Conservation (phyloP, 257 asterid species). For the Oldenlandia corymbosa region DNA sequence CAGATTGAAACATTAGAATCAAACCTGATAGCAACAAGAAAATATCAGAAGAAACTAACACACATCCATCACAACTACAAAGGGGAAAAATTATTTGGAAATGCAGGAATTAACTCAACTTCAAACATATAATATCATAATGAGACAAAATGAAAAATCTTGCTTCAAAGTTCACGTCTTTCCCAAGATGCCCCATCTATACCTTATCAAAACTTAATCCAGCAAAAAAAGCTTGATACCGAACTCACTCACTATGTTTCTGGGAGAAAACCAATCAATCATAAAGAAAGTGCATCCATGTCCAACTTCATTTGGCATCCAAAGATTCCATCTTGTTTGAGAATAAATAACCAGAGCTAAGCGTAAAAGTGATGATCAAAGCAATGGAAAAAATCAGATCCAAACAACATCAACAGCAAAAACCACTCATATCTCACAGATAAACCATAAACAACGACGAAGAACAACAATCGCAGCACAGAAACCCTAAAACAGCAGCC, state of each 20-base stretch:
- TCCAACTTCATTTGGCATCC: background rate
- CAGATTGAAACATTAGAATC: background rate
- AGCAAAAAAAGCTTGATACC: background rate
- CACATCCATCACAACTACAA: background rate
- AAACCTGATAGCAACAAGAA: background rate
- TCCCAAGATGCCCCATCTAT: background rate
- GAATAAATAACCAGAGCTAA: background rate
- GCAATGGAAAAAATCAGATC: constrained; percentile 10
- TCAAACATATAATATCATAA: background rate
- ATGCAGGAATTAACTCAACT: background rate
- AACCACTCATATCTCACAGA: no score
- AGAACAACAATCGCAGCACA: no score
- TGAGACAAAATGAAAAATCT: background rate
- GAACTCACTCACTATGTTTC: background rate
- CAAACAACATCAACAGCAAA: no score
- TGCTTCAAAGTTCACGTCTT: background rate
- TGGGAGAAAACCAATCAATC: background rate
- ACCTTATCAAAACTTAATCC: background rate
- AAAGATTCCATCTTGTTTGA: background rate
- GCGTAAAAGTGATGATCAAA: background rate
- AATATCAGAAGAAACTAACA: background rate
- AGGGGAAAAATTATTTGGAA: background rate
- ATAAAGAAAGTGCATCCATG: background rate
- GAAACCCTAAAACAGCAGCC: no score
- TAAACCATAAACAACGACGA: no score